phyloP scores from a whole-genome alignment of 2,329 filamentous ascomycete genomes.

The Phialophora verrucosa region DNA sequence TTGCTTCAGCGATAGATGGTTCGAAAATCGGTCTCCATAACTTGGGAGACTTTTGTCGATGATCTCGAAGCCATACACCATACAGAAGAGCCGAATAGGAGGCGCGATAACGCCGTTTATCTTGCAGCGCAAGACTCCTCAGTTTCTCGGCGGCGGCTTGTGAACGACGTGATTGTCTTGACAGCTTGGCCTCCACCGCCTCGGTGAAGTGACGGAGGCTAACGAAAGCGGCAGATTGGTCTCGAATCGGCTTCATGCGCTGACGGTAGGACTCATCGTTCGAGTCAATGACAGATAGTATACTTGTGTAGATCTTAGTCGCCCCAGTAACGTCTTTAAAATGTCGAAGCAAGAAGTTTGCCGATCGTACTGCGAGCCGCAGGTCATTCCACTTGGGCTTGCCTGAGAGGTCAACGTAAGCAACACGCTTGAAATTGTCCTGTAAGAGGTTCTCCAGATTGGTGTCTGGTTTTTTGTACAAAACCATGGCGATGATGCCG shows the following conservation, averaged over 20 bases:
- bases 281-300: background rate
- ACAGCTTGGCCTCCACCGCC: conserved; percentile 11
- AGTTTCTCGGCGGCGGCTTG: conserved; percentile 7
- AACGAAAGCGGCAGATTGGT: conserved; percentile 4
- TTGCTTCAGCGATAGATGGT: conserved; percentile 10
- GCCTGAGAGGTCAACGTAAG: conserved; percentile 1
- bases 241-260: conserved; percentile 9
- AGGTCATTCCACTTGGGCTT: conserved; percentile 11
- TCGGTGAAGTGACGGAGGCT: conserved; percentile 11
- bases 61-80: conserved; percentile 21
- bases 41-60: conserved; percentile 11
- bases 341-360: conserved; percentile 13
- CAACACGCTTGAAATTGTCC: conserved; percentile 10
- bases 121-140: conserved; percentile 6
- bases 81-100: conserved; percentile 22
- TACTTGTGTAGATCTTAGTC: conserved; percentile 4
- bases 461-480: conserved; percentile 1
- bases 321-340: conserved; percentile 4
- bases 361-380: conserved; percentile 7
- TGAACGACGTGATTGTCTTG: conserved; percentile 3
- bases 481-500: conserved; percentile 12
- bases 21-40: conserved; percentile 13
- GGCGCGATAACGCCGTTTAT: conserved; percentile 17
- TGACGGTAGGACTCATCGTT: conserved; percentile 10
- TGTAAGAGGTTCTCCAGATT: conserved; percentile 6